These are phyloP conservation scores for Cercospora brassicicola DNA, from an alignment of 2,329 filamentous ascomycete genomes.

Conservation along the genomic window DNA sequence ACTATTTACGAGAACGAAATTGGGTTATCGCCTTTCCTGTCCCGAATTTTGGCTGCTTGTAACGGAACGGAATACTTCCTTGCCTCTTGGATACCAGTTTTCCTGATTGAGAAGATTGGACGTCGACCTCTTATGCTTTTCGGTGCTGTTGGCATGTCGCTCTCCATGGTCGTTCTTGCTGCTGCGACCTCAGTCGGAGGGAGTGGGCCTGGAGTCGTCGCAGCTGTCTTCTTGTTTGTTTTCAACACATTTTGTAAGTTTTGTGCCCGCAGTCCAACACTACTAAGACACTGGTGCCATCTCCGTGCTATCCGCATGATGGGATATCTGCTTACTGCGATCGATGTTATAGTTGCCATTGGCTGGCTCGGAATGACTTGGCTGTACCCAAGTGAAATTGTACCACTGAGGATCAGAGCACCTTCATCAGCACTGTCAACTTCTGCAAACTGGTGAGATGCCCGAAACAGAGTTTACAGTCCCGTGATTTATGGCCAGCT, in stretches of 20 bases:
- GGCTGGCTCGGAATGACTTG: slow-evolving; percentile 41
- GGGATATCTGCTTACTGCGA: not conserved
- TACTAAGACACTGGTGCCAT: not conserved
- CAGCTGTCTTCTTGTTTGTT: slow-evolving; percentile 42
- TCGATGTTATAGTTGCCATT: slow-evolving; percentile 30
- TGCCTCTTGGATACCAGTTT: slow-evolving; percentile 51
- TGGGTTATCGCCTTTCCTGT: slow-evolving; percentile 52
- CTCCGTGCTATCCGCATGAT: not conserved
- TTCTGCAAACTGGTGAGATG: slow-evolving; percentile 40
- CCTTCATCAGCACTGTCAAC: slow-evolving; percentile 45
- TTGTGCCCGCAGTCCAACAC: too few species aligned
- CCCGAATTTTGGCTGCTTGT: slow-evolving; percentile 53
- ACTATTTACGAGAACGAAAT: slow-evolving; percentile 55
- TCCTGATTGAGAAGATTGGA: slow-evolving; percentile 53
- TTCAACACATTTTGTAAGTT: slow-evolving; percentile 39
- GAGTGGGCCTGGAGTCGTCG: slow-evolving; percentile 36
- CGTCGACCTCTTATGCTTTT: slow-evolving; percentile 71
- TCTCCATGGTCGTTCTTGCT: slow-evolving; percentile 37
- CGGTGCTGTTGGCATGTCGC: slow-evolving; percentile 49
- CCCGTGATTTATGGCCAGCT: slow-evolving; percentile 19
- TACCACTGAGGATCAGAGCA: slow-evolving; percentile 39
- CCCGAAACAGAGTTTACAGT: slow-evolving; percentile 30
- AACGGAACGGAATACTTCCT: slow-evolving; percentile 58
- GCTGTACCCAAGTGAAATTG: slow-evolving; percentile 38
- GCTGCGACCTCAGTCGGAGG: slow-evolving; percentile 27